Evolutionary conservation across 805 yeast species (phyloP).

Genomic region (Candida maltosa): DNA sequence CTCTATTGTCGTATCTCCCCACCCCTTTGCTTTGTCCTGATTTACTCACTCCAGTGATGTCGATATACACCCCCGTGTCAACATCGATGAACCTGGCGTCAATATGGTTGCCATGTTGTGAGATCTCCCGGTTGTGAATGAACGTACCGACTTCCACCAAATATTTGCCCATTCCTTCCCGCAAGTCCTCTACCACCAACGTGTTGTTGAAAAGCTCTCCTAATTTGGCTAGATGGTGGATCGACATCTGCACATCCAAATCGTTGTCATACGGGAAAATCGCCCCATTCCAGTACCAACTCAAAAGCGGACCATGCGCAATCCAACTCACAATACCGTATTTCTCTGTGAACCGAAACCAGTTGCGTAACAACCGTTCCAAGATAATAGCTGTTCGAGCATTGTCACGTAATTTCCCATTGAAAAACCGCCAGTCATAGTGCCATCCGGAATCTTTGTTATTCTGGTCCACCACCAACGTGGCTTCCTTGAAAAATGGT

Average conservation of each 20-base stretch:
- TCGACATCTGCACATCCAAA: constrained; percentile 27
- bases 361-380: constrained; percentile 21
- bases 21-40: constrained; percentile 1
- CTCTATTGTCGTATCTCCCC: constrained; percentile 4
- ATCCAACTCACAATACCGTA: constrained; percentile 24
- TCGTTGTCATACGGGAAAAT: constrained; percentile 27
- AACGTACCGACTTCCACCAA: constrained; percentile 27
- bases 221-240: constrained; percentile 16
- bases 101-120: constrained; percentile 20
- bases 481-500: constrained; percentile 32
- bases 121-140: constrained; percentile 22
- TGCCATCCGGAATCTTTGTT: constrained; percentile 48
- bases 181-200: constrained; percentile 28
- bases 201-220: constrained; percentile 23
- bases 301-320: constrained; percentile 24
- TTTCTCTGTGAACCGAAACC: constrained; percentile 22
- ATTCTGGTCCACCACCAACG: constrained; percentile 20
- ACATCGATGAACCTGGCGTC: constrained; percentile 56
- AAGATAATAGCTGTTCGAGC: constrained; percentile 17
- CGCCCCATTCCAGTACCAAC: constrained; percentile 31
- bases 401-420: constrained; percentile 38
- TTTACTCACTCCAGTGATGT: constrained; percentile 43
- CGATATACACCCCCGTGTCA: constrained; percentile 56
- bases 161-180: constrained; percentile 22
- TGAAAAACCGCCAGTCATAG: constrained; percentile 60